Evolutionary conservation across 345 rosid genomes (phyloP).

Genomic region (Ailanthus altissimus): DNA sequence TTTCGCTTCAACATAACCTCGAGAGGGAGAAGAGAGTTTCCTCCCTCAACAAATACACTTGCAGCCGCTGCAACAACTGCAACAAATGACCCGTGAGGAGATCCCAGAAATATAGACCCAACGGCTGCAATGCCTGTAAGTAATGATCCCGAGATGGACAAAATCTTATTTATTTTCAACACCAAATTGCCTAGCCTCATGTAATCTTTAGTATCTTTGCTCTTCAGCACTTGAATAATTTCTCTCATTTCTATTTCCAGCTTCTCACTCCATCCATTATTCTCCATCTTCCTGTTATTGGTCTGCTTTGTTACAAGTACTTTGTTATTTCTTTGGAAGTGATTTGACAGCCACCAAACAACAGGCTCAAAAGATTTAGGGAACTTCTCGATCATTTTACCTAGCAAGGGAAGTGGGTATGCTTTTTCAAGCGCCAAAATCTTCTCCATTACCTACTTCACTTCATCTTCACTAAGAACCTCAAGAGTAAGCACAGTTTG

Average conservation of each 20-base stretch:
- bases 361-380: conserved; percentile 28
- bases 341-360: conserved; percentile 30
- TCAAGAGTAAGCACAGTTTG: conserved; percentile 23
- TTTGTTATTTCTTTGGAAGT: background rate
- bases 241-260: conserved; percentile 44
- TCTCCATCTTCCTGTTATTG: too few relatives aligned
- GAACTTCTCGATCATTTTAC: conserved; percentile 33
- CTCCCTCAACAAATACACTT: too few relatives aligned
- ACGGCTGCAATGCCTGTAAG: conserved; percentile 42
- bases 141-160: conserved; percentile 48
- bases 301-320: background rate
- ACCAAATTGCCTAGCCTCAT: conserved; percentile 41
- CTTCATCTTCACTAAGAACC: conserved; percentile 15
- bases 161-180: conserved; percentile 42
- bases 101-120: conserved; percentile 27
- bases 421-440: conserved; percentile 34
- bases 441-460: conserved; percentile 17
- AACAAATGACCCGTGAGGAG: conserved; percentile 15
- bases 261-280: conserved; percentile 39
- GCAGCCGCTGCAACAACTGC: conserved; percentile 34
- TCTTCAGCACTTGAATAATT: conserved; percentile 30
- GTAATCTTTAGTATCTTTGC: conserved; percentile 45
- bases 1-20: too few relatives aligned
- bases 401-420: conserved; percentile 36
- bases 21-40: too few relatives aligned